Evolutionary conservation across 768 basidiomycete genomes (phyloP).

Genomic region (Strobilomyces dryophilus): DNA sequence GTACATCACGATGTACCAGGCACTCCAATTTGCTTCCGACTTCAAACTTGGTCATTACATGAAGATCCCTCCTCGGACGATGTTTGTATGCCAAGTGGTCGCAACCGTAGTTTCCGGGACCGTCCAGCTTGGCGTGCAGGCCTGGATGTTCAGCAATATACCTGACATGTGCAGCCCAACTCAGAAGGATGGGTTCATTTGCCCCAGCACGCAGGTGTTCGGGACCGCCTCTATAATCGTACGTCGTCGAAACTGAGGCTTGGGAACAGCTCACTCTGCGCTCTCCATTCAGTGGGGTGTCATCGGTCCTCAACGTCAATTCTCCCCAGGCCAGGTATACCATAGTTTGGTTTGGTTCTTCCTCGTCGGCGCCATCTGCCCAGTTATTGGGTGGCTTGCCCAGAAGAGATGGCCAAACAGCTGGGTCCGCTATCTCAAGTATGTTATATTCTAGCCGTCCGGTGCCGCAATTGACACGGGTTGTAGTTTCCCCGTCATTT

Average conservation of each 20-base stretch:
- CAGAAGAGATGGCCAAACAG: conserved; percentile 61
- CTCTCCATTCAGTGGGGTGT: conserved; percentile 53
- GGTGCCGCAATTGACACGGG: no score
- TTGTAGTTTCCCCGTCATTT: background rate
- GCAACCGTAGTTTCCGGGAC: conserved; percentile 61
- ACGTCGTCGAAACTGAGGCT: conserved; percentile 19
- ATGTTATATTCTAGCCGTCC: conserved; percentile 19
- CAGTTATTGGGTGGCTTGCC: conserved; percentile 50
- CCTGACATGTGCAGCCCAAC: conserved; percentile 42
- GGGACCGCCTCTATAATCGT: conserved; percentile 57
- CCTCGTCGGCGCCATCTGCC: conserved; percentile 66
- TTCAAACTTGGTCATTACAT: conserved; percentile 75
- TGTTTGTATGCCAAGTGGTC: conserved; percentile 68
- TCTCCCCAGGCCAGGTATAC: conserved; percentile 65
- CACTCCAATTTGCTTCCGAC: conserved; percentile 65
- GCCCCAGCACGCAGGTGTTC: conserved; percentile 50
- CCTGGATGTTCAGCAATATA: conserved; percentile 64
- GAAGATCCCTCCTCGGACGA: conserved; percentile 60
- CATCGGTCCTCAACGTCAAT: conserved; percentile 75
- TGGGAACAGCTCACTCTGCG: background rate
- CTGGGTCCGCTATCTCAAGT: conserved; percentile 64
- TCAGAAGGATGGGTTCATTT: conserved; percentile 49
- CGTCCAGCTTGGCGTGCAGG: conserved; percentile 69
- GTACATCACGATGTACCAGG: conserved; percentile 50
- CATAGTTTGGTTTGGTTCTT: conserved; percentile 70